Percentiles rank a stretch among this genome's conserved stretches.
Conservation (phyloP, 352 stramenopile species). For the Blastocystis sp. region DNA sequence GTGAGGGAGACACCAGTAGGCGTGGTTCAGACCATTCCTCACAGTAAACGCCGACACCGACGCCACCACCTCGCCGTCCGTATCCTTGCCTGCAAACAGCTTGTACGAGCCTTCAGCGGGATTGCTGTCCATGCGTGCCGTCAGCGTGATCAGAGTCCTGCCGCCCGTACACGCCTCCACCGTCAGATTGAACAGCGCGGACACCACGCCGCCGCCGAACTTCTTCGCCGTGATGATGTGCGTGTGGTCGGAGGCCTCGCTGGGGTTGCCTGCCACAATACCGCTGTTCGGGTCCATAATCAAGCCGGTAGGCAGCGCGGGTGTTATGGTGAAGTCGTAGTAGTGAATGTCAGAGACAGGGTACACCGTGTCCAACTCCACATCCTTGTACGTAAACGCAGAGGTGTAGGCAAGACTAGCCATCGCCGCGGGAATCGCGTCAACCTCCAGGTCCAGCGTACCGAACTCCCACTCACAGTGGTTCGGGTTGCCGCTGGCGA, state of each 20-base stretch:
- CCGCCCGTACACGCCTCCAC: conserved; percentile 23
- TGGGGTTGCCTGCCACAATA: background rate
- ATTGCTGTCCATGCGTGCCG: background rate
- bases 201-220: background rate
- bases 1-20: conserved; percentile 19
- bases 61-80: background rate
- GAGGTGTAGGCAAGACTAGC: conserved; percentile 3
- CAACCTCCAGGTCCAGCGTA: background rate
- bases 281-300: background rate
- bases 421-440: conserved; percentile 5
- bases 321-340: conserved; percentile 8
- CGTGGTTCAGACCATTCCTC: background rate
- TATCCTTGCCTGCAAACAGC: background rate
- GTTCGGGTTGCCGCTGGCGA: background rate
- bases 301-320: background rate
- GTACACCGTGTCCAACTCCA: no score
- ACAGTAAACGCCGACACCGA: background rate
- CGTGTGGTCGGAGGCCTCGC: background rate
- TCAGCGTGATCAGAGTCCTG: conserved; percentile 1
- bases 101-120: background rate
- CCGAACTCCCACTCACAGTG: background rate
- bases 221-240: background rate
- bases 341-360: no score
- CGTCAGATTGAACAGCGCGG: background rate
- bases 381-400: background rate